Base-by-base conservation (phyloP, 1,284 basidiomycete species). In the Grifola frondosa region DNA sequence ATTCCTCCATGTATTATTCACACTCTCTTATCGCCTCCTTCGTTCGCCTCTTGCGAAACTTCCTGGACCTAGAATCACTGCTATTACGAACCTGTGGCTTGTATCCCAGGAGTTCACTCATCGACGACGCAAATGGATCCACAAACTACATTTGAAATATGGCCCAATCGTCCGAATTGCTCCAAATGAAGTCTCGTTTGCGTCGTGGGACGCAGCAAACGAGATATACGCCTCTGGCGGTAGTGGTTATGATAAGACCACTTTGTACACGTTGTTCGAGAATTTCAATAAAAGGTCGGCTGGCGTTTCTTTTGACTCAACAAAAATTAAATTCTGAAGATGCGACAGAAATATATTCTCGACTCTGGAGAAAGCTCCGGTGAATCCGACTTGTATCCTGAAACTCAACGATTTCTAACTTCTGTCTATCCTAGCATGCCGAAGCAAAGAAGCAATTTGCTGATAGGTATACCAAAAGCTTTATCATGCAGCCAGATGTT, bases 121-220 rank as follows among this genome's bases (percentile, higher is more conserved):
- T 13, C 35, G 26, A 3, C 28, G 54, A 10, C 43, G 51, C 8
- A 25, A 17, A 15, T 58, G 52, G 50, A 50, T 61, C 9, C 59
- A 57, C 41, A 31, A 30, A 1, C 37, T 61, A 15, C 61, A 63
- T 30, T 22, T 49, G 22, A 44, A 49, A 22, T 59, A 61, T 28
- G 61, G 61, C 1, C 54, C 57, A 4, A 39, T 58, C 5, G 61
- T 63, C 16, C 59, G 59, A 8, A 43, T 63, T 10, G 59, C 56
- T 0, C 61, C 61, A 4, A 42, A 61, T 30, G 61, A 63, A 42
- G 52, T 63, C 8, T 54, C 59, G 4, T 59, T 60, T 23, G 55
- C 57, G 19, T 50, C 30, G 6, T 50, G 51, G 31, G 56, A 58
- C 21, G 56, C 58, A 2, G 50, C 40, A 26, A 59, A 59, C 43